Evolutionary conservation across 2,329 filamentous ascomycete species (phyloP), one percentile per base, ranked within the genome.

Genomic region (Hypoxylon sp.): DNA sequence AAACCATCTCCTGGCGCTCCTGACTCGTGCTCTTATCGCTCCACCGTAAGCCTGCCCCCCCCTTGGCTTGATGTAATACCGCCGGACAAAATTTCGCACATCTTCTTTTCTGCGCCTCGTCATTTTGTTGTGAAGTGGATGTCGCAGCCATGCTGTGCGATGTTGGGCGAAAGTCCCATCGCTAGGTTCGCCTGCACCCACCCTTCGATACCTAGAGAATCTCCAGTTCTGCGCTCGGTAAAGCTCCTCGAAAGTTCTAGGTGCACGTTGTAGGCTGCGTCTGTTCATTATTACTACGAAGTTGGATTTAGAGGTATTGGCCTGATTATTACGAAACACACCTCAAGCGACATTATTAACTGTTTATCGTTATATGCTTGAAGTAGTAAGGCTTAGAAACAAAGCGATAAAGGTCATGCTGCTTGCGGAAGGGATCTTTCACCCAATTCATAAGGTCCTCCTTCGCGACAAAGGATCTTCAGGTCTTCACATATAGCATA

Each of bases 141-240:
- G 37, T 5, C 16, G 29, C 46, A 60, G 11, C 60, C 60, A 67
- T 5, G 2, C 1, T n/a, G 34, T 37, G 39, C 55, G 45, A 2
- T 48, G 5, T 16, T 30, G 1, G 5, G 32, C 54, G 6, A 32
- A 27, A 7, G 25, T 16, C 0, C 0, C 1, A 1, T 11, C 0
- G 7, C n/a, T 8, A 5, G 54, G 45, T 21, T 34, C 29, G 6
- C 3, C 25, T 3, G 25, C 5, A 0, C 5, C 1, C 1, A 34
- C 41, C 55, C 6, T 4, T 30, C 51, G 64, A n/a, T 64, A 67
- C n/a, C n/a, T 19, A 2, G 2, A 0, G 19, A 63, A 67, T 8
- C 30, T 19, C 53, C 50, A 67, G 32, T 67, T 67, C n/a, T 45
- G 16, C 5, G 32, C 27, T 41, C 55, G 30, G 45, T 64, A 67